These are phyloP conservation scores for Musa balbisiana DNA, from an alignment of 202 grass and related monocot species.

Conservation along the genomic window DNA sequence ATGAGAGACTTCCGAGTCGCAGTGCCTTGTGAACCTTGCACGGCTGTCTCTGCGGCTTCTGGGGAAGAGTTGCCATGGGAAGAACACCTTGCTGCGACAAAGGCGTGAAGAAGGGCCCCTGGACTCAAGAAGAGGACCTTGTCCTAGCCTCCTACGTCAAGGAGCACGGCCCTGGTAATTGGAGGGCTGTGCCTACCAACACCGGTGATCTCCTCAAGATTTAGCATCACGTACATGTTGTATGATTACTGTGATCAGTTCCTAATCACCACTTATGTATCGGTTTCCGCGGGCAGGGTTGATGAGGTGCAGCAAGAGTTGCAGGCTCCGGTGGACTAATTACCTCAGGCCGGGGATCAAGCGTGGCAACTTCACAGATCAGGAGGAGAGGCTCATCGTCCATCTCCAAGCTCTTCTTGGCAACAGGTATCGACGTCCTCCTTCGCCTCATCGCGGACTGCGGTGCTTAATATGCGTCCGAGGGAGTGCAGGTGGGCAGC, in stretches of 20 bases:
- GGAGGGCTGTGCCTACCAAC: neutral
- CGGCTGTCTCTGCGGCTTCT: too few species aligned
- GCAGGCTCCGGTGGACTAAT: constrained; percentile 3
- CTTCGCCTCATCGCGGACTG: neutral
- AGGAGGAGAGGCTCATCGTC: neutral
- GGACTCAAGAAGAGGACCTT: constrained; percentile 4
- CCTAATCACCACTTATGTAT: neutral
- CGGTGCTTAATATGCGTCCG: neutral
- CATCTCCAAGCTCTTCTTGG: neutral
- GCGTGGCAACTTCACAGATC: constrained; percentile 3
- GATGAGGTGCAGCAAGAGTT: constrained; percentile 3
- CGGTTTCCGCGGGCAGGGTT: neutral
- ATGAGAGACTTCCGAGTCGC: too few species aligned
- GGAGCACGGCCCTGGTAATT: neutral
- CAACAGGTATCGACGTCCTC: neutral
- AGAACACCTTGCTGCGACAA: neutral
- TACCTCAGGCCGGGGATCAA: neutral
- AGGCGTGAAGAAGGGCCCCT: constrained; percentile 3
- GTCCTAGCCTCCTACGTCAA: neutral
- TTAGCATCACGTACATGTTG: neutral
- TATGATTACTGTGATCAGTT: neutral
- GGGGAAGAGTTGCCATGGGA: neutral
- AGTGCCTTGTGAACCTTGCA: too few species aligned
- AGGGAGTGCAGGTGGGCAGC: neutral
- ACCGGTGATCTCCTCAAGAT: neutral